These are phyloP conservation scores for Leccinum fibrillosum DNA, from an alignment of 768 basidiomycete species.

Conservation along the genomic window DNA sequence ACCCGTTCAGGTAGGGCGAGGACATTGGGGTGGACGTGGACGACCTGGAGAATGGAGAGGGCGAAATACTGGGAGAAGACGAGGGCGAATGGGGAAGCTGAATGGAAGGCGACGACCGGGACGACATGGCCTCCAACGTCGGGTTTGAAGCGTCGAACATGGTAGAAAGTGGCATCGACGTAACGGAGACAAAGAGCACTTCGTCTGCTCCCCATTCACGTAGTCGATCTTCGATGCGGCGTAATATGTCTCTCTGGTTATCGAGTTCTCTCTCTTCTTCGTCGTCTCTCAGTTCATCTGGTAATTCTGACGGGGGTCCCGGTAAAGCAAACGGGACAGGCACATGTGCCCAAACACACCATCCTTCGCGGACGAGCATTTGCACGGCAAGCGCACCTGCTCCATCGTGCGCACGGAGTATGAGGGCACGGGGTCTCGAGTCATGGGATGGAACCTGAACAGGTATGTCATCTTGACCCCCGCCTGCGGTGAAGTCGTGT, in stretches of 20 bases:
- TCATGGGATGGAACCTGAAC: slow-evolving; percentile 9
- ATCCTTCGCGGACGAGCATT: slow-evolving; percentile 67
- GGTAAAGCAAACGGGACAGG: slow-evolving; percentile 34
- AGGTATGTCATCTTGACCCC: slow-evolving; percentile 17
- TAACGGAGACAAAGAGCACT: slow-evolving; percentile 55
- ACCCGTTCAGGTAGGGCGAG: slow-evolving; percentile 24
- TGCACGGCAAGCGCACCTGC: slow-evolving; percentile 74
- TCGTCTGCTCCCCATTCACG: slow-evolving; percentile 74
- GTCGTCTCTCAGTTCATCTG: slow-evolving; percentile 31
- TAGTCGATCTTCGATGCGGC: slow-evolving; percentile 48
- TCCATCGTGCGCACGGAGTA: slow-evolving; percentile 74
- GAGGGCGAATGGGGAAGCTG: slow-evolving; percentile 24
- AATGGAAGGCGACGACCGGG: slow-evolving; percentile 26
- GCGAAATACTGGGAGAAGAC: slow-evolving; percentile 32
- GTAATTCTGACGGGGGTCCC: slow-evolving; percentile 35
- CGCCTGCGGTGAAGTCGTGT: slow-evolving; percentile 26
- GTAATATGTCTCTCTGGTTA: slow-evolving; percentile 40
- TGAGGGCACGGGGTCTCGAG: slow-evolving; percentile 44
- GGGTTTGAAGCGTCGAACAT: slow-evolving; percentile 21
- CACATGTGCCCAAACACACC: slow-evolving; percentile 73
- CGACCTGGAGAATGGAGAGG: slow-evolving; percentile 33
- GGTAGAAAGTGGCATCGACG: slow-evolving; percentile 20
- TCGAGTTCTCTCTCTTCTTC: slow-evolving; percentile 36
- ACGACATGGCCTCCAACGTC: slow-evolving; percentile 16
- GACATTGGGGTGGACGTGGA: slow-evolving; percentile 30